Percentiles rank a stretch among this genome's conserved stretches.
Conservation (phyloP, 2,329 filamentous ascomycete genomes). For the Botrytis galanthina region DNA sequence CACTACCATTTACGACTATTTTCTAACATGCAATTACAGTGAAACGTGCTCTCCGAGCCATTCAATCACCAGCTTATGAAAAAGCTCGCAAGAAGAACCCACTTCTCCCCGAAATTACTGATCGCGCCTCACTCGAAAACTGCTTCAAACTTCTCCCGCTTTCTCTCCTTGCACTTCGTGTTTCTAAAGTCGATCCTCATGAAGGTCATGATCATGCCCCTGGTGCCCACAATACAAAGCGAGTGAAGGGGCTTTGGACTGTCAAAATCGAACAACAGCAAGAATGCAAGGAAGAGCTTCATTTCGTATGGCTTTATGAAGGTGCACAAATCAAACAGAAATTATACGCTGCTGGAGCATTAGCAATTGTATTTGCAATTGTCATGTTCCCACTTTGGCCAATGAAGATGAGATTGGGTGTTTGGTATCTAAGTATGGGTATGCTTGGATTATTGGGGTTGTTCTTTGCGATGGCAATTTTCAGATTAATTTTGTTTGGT, state of each 20-base stretch:
- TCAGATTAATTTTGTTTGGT: conserved; percentile 86
- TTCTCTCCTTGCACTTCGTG: conserved; percentile 88
- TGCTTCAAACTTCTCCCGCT: conserved; percentile 92
- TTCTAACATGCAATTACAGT: conserved; percentile 52
- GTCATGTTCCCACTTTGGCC: conserved; percentile 98
- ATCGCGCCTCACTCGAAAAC: conserved; percentile 87
- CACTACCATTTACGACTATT: not conserved
- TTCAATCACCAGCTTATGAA: conserved; percentile 84
- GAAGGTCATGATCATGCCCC: conserved; percentile 67
- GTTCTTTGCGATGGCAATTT: conserved; percentile 97
- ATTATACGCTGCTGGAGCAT: conserved; percentile 80
- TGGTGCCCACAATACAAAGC: conserved; percentile 71
- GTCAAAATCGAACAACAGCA: conserved; percentile 96
- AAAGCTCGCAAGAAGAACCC: conserved; percentile 90
- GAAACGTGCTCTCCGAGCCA: conserved; percentile 88
- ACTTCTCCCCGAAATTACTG: conserved; percentile 80
- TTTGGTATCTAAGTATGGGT: conserved; percentile 96
- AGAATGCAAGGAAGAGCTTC: conserved; percentile 79
- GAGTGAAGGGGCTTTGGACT: conserved; percentile 93
- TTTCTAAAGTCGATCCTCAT: conserved; percentile 76
- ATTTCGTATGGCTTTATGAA: conserved; percentile 97
- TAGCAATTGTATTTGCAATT: conserved; percentile 79
- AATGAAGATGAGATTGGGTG: conserved; percentile 81
- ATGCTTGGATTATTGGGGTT: conserved; percentile 84
- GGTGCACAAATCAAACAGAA: conserved; percentile 92